Percentiles rank a stretch among this genome's conserved stretches.
phyloP scores from a whole-genome alignment of 352 stramenopile genomes.

The Phytopythium aichiense region DNA sequence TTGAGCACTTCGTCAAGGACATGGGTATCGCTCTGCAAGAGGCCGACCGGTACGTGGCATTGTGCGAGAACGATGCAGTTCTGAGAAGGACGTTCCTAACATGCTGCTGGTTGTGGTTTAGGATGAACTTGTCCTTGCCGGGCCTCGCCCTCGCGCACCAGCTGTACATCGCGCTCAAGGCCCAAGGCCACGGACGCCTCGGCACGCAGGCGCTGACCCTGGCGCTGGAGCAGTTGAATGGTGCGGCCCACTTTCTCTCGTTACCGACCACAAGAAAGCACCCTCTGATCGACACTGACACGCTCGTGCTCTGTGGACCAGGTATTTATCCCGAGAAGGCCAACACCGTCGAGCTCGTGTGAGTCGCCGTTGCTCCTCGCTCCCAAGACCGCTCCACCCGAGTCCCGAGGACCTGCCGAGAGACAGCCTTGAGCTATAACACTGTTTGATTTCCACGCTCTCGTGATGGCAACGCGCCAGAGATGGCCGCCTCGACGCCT shows the following conservation, averaged over 20 bases:
- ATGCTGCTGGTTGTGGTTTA: slow-evolving; percentile 11
- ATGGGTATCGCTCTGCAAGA: slow-evolving; percentile 89
- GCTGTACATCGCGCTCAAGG: slow-evolving; percentile 83
- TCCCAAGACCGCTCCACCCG: background rate
- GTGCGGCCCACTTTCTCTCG: slow-evolving; percentile 17
- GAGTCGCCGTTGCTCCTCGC: background rate
- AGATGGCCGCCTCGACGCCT: background rate
- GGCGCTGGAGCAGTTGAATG: slow-evolving; percentile 85
- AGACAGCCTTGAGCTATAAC: background rate
- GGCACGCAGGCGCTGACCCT: slow-evolving; percentile 87
- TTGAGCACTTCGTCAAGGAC: slow-evolving; percentile 91
- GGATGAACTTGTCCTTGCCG: slow-evolving; percentile 84
- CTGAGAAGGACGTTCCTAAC: background rate
- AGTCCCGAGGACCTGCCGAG: background rate
- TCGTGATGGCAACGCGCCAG: background rate
- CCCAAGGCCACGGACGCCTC: slow-evolving; percentile 71
- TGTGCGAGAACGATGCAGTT: slow-evolving; percentile 1
- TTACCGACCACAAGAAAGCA: too few relatives aligned
- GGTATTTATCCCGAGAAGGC: slow-evolving; percentile 42
- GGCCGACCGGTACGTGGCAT: slow-evolving; percentile 44
- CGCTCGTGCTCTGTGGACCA: slow-evolving; percentile 5
- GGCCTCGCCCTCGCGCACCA: slow-evolving; percentile 83
- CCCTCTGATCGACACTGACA: background rate
- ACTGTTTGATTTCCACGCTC: slow-evolving; percentile 3
- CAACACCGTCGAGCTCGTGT: slow-evolving; percentile 38